Evolutionary conservation across 805 yeast species (phyloP), one percentile per base, ranked within the genome.

Genomic region (Zygosaccharomyces bailii): DNA sequence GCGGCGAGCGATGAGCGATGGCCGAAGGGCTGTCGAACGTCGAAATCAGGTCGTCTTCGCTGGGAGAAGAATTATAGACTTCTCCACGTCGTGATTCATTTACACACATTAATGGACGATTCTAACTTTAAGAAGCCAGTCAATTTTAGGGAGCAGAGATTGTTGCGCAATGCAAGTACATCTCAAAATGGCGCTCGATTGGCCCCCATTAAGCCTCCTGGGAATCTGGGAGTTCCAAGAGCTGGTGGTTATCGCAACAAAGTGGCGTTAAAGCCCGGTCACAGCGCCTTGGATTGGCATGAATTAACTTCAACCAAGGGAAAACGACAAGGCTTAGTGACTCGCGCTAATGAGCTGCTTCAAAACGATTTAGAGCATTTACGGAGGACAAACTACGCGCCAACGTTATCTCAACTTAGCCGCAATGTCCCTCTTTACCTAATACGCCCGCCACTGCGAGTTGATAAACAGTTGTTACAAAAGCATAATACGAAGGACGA

Each of bases 401-500:
- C 43, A 9, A 37, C 50, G 10, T 29, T 60, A 19, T 24, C 43
- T 23, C 54, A 51, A 24, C 39, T 58, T 10, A 34, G 43, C 17
- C 45, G 45, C 10, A 50, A 54, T 2, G 46, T 59, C 6, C 58
- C 61, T 4, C 42, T 49, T 9, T 55, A 46, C 42, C 36, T 39
- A 29, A 48, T 57, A 5, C 49, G 48, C 21, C 68, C 68, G 6
- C 87, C 86, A 0, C 52, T 84, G 13, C 67, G 73, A 41, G 73
- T 85, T 0, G 68, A 82, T 4, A 70, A 68, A 32, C 80, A 75
- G 2, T 84, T 84, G 53, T 68, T 90, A 43, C 66, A 67, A 34
- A 69, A 64, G 39, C 97, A 91, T 62, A 72, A 69, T 14, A 61
- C 72, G 0, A 50, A 48, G n/a, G 75, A 75, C 0, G 96, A 93